These are phyloP conservation scores for Cercospora beticola DNA, from an alignment of 2,329 filamentous ascomycete genomes.

Conservation along the genomic window DNA sequence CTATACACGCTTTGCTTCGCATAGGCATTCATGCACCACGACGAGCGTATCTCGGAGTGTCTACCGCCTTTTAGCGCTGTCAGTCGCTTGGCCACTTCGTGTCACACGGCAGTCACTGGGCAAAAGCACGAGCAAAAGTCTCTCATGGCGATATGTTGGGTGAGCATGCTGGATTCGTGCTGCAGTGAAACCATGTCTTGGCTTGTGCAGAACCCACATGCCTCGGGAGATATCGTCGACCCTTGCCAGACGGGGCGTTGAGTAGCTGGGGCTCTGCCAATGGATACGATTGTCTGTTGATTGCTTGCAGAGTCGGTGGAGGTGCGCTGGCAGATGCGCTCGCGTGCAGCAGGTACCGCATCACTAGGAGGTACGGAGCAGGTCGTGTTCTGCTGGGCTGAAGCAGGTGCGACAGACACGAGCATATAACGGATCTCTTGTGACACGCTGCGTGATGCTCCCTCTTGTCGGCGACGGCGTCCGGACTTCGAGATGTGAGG, in stretches of 20 bases:
- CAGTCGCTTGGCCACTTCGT: neutral
- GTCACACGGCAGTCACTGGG: neutral
- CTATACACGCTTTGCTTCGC: neutral
- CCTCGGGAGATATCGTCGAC: neutral
- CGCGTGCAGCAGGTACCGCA: neutral
- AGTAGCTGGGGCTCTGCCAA: neutral
- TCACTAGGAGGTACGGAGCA: neutral
- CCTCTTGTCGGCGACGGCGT: neutral
- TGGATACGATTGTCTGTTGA: neutral
- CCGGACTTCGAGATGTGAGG: neutral
- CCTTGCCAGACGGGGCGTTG: neutral
- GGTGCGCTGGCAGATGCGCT: neutral
- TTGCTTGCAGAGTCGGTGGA: neutral
- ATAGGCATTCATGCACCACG: too few relatives aligned
- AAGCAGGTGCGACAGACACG: neutral
- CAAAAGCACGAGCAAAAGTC: neutral
- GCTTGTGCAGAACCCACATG: neutral
- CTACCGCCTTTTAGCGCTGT: neutral
- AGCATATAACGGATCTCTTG: neutral
- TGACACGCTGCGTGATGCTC: neutral
- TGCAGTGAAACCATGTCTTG: neutral
- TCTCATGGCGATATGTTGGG: neutral
- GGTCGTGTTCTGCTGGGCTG: neutral
- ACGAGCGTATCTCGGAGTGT: neutral
- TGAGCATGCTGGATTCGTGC: neutral